phyloP scores from a whole-genome alignment of 768 basidiomycete genomes.

The Tylopilus cervinicoccineus region DNA sequence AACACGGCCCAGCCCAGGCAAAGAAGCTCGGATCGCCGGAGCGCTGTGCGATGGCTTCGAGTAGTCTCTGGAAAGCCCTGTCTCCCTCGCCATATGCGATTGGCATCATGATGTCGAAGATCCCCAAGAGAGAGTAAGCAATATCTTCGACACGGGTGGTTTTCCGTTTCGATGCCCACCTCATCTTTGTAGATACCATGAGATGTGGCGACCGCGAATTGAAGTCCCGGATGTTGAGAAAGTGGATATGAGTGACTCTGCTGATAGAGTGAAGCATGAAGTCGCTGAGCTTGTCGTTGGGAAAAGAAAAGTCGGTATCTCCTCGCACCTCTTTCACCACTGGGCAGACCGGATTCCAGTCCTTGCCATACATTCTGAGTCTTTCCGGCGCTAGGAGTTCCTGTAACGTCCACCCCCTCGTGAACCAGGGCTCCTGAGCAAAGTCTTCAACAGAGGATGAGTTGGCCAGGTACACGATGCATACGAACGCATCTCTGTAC shows the following conservation, averaged over 20 bases:
- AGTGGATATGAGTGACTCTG: neutral
- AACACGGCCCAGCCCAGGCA: constrained; percentile 9
- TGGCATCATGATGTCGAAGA: constrained; percentile 8
- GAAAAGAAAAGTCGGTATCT: neutral
- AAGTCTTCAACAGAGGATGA: constrained; percentile 1
- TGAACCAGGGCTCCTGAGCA: constrained; percentile 3
- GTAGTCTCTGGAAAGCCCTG: constrained; percentile 6
- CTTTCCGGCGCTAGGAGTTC: too few species aligned
- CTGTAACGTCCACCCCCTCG: too few species aligned
- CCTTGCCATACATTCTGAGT: constrained; percentile 4
- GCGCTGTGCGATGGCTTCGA: constrained; percentile 7
- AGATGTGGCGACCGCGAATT: neutral
- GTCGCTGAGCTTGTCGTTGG: constrained; percentile 5
- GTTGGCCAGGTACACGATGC: constrained; percentile 7
- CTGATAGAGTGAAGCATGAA: neutral
- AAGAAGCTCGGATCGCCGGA: constrained; percentile 8
- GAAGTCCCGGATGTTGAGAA: neutral
- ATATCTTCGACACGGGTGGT: constrained; percentile 3
- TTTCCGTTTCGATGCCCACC: constrained; percentile 8
- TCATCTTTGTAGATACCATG: constrained; percentile 9
- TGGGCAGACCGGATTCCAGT: constrained; percentile 3
- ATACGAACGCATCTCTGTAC: constrained; percentile 8
- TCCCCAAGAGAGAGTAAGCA: constrained; percentile 5
- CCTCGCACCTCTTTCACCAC: neutral
- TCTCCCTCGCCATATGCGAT: constrained; percentile 9